phyloP scores from a whole-genome alignment of 2,329 filamentous ascomycete genomes.

The Aureobasidium vineae region DNA sequence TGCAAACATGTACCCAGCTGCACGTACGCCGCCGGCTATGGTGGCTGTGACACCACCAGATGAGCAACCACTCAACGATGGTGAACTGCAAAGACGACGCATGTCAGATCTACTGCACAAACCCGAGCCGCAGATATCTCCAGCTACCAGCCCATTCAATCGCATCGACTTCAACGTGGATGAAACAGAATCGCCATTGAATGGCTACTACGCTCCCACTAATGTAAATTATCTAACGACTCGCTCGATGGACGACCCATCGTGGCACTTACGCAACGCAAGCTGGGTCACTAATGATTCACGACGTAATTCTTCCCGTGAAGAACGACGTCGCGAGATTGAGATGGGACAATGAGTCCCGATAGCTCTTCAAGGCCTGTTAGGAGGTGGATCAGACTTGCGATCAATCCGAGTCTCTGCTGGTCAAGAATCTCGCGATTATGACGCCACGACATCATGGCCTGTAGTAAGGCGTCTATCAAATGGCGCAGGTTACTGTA shows the following conservation, averaged over 20 bases:
- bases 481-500: background rate
- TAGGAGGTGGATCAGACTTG: background rate
- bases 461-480: background rate
- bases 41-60: constrained; percentile 30
- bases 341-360: constrained; percentile 12
- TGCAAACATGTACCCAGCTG: constrained; percentile 48
- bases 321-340: constrained; percentile 20
- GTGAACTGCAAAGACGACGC: constrained; percentile 52
- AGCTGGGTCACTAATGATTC: constrained; percentile 7
- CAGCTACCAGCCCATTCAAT: constrained; percentile 19
- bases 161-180: constrained; percentile 28
- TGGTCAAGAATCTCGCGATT: too few species aligned
- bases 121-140: constrained; percentile 19
- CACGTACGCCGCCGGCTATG: constrained; percentile 32
- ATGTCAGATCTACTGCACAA: constrained; percentile 48
- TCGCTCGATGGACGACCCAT: background rate
- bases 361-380: background rate
- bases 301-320: background rate
- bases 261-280: constrained; percentile 4
- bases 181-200: constrained; percentile 23
- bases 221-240: background rate
- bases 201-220: constrained; percentile 16
- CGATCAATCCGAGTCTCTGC: too few species aligned
- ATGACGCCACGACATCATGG: background rate
- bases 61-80: constrained; percentile 44